A percentile compares a stretch with the other conserved stretches of the same genome.
Conservation (phyloP, 2,329 filamentous ascomycete genomes). For the Amylocarpus encephaloides region DNA sequence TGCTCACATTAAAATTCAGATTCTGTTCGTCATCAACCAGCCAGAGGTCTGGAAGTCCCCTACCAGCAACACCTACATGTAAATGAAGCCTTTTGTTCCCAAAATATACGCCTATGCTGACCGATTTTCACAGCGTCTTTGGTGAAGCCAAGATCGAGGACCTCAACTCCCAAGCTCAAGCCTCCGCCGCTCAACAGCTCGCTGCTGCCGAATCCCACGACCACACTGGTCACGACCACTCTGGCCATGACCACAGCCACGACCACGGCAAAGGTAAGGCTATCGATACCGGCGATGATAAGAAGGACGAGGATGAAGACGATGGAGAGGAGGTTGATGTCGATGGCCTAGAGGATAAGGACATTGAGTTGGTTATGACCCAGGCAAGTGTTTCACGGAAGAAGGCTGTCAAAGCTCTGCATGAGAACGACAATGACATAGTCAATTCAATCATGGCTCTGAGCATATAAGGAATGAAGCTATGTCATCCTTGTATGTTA, state of each 20-base stretch:
- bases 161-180: slow-evolving; percentile 95
- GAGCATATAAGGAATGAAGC: slow-evolving; percentile 55
- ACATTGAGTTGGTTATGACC: slow-evolving; percentile 98
- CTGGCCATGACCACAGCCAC: slow-evolving; percentile 64
- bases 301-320: slow-evolving; percentile 73
- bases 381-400: slow-evolving; percentile 95
- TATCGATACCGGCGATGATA: slow-evolving; percentile 60
- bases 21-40: slow-evolving; percentile 99
- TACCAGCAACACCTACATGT: slow-evolving; percentile 99
- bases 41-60: slow-evolving; percentile 99
- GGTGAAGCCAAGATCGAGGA: slow-evolving; percentile 99
- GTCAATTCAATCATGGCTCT: slow-evolving; percentile 99
- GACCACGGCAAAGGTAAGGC: slow-evolving; percentile 61
- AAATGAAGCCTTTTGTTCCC: slow-evolving; percentile 38
- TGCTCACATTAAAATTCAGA: slow-evolving; percentile 45
- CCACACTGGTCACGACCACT: slow-evolving; percentile 47
- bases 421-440: slow-evolving; percentile 99
- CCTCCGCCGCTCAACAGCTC: slow-evolving; percentile 91
- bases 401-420: slow-evolving; percentile 97
- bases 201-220: slow-evolving; percentile 57
- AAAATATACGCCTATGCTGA: slow-evolving; percentile 6
- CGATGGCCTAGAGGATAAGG: slow-evolving; percentile 92
- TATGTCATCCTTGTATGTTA: slow-evolving; percentile 7
- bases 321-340: slow-evolving; percentile 95
- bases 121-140: slow-evolving; percentile 66